Evolutionary conservation across 78 protist species (phyloP), one percentile per base, ranked within the genome.

Genomic region (Bigelowiella natans): DNA sequence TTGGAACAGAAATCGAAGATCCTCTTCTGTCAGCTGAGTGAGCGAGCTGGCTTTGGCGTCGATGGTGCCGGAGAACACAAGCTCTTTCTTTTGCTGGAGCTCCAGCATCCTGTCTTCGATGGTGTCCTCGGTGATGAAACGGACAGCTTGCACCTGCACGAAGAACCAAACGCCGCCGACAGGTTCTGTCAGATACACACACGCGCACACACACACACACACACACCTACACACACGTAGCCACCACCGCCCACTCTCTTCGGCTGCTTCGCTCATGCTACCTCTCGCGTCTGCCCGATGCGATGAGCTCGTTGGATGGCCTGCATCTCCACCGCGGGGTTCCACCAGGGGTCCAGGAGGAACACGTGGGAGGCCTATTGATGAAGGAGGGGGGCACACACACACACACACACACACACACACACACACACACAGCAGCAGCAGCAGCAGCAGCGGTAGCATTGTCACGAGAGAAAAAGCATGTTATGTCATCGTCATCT

Each of bases 51-150:
- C 3, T 30, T 7, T 30, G 38, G 37, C 28, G 86, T 83, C 86
- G 11, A 83, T 83, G 37, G 86, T 83, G 2, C 86, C 86, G 37
- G 11, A 7, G 31, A 83, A 83, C 3, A 83, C 86, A 37, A 89
- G 91, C 91, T 89, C 29, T 86, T 89, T 89, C 39, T 89, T 89
- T 36, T 36, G 34, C 85, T 89, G 91, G 30, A 89, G 91, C 91
- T 89, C 86, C 82, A 89, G 18, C 38, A 89, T 89, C 37, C 91
- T 38, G 40, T 89, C 91, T 2, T 89, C 91, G 26, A 89, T 89
- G 29, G 87, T 73, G 85, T 51, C 91, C 2, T 39, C 31, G 3
- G 36, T 40, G 30, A 88, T 88, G 83, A 88, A 88, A 2, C 90
- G 28, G 11, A 40, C 36, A 1, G 90, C 90, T 31, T 40, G 31